Evolutionary conservation across 345 rosid genomes (phyloP), one percentile per base, ranked within the genome.

Genomic region (Noccaea caerulescens): DNA sequence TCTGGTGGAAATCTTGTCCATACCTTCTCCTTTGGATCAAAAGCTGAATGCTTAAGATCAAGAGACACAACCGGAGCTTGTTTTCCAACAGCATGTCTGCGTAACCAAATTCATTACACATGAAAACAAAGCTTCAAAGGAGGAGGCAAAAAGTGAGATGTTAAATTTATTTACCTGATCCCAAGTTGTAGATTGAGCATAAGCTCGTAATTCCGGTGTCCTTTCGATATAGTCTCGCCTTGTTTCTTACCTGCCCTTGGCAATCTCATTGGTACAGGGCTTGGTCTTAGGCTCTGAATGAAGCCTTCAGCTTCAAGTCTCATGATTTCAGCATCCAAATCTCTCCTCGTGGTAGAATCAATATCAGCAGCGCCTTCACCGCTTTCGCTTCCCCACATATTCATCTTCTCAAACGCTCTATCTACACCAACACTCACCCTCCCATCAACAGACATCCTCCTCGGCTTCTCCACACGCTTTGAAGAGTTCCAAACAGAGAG

Each of bases 1-100:
- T 90, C 98, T 0, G 97, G 83, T 33, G 98, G 96, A 73, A 90
- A 93, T 58, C 85, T 86, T 39, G 98, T 93, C 98, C 98, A 93
- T 30, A 93, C 60, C 70, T 93, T 93, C 68, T 93, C 96, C 80
- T 86, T 90, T 5, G 96, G 97, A 69, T 93, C 98, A 69, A 93
- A 93, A 30, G 93, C 96, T 10, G 97, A 88, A 50, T 93, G 82
- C 79, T 86, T 93, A 25, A 93, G 83, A 76, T 93, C 98, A 18
- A 90, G 87, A 20, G 90, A 68, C 53, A 80, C 83, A 10, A 84
- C 82, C 8, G 92, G 89, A 58, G 88, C 92, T 33, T 92, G 89
- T 61, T 90, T 82, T 58, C 96, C 98, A 8, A 93, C 93, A 3
- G 98, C 82, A 75, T 93, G 96, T 79, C 97, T 89, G 77, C 18